Base-by-base conservation (phyloP, 306 rosid species). In the Carpinus fangiana region DNA sequence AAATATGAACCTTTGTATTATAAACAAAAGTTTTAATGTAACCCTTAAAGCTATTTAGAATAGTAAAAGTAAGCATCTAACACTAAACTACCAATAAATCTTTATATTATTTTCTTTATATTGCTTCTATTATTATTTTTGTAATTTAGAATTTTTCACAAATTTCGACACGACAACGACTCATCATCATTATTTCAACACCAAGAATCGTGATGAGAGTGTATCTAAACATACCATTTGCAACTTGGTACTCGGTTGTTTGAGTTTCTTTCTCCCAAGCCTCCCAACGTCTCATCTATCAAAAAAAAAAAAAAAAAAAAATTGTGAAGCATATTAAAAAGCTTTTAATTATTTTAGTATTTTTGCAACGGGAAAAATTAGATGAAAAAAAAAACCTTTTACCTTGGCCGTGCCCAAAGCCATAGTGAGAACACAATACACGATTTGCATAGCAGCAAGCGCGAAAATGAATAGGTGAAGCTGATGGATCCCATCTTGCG, bases 351-450 rank as follows among this genome's bases (percentile, higher is more conserved):
- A 23, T 23, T 23, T 23, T 23, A 23, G 26, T 23, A 23, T 23
- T 23, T 23, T 23, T 23, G 26, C 26, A 23, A 23, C 26, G 26
- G 26, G n/a, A n/a, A 23, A 23, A 23, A 23, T 23, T 23, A 23
- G 0, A 23, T 0, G 1, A 23, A 23, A 23, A 23, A 23, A 23
- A 23, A 23, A 23, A 23, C 26, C 26, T 17, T 26, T 61, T 74
- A 84, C 88, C 88, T 85, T 85, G 48, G 83, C 86, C 34, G 70
- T 85, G 26, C 88, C 88, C 73, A 85, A 76, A 75, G 81, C 85
- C 74, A 82, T 36, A 18, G 85, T 75, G 18, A 85, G 73, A 75
- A 79, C 77, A 51, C 81, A 75, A 72, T 81, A 85, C 70, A 81
- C 76, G 45, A 85, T 60, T 71, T 85, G 88, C 88, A 76, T 82